Evolutionary conservation across 345 rosid genomes (phyloP).

Genomic region (Eucalyptus leucophloia): DNA sequence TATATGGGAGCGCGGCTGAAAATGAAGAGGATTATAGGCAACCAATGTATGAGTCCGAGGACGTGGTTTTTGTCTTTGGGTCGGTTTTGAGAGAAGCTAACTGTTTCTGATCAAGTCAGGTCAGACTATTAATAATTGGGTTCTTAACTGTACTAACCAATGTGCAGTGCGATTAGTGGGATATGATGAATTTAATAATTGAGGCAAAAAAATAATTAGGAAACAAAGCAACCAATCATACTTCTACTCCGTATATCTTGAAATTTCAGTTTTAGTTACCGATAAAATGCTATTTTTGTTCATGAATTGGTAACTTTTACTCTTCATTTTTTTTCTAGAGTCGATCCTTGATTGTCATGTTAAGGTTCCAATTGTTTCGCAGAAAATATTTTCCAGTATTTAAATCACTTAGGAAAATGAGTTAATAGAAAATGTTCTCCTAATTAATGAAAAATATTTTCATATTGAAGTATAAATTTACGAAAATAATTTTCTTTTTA

Average conservation of each 20-base stretch:
- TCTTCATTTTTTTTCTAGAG: background rate
- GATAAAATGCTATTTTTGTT: background rate
- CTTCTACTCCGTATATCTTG: background rate
- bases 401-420: no score
- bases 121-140: background rate
- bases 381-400: no score
- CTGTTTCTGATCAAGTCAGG: background rate
- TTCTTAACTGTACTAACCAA: background rate
- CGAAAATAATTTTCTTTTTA: no score
- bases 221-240: background rate
- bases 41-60: background rate
- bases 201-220: background rate
- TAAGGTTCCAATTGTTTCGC: background rate
- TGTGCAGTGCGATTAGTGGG: background rate
- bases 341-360: background rate
- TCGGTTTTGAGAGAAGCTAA: background rate
- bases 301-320: background rate
- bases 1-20: background rate
- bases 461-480: no score
- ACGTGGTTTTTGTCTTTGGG: background rate
- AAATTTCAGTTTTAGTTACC: background rate
- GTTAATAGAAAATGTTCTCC: no score
- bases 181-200: background rate
- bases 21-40: background rate
- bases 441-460: no score